phyloP scores from a whole-genome alignment of 2,329 filamentous ascomycete species.

The Claviceps fusiformis region DNA sequence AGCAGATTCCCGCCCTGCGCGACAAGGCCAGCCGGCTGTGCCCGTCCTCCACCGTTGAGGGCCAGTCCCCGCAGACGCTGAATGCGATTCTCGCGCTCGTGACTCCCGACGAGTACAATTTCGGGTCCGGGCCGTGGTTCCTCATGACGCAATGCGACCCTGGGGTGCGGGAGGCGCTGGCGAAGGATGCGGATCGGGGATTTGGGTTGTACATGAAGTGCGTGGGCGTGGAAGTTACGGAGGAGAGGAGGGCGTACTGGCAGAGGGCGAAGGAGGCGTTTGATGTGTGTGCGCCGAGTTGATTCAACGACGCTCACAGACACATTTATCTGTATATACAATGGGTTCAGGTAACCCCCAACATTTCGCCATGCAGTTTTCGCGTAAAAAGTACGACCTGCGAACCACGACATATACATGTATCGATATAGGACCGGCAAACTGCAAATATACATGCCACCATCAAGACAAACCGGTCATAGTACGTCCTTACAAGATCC shows the following conservation, averaged over 20 bases:
- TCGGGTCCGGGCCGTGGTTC: conserved; percentile 40
- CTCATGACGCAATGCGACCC: conserved; percentile 28
- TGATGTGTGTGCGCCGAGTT: conserved; percentile 4
- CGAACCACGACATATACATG: no score
- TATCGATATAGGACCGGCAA: no score
- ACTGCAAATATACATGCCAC: no score
- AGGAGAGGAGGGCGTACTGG: conserved; percentile 28
- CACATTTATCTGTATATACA: no score
- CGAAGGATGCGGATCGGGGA: conserved; percentile 24
- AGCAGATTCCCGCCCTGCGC: conserved; percentile 24
- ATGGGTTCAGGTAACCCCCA: no score
- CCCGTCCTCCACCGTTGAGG: conserved; percentile 9
- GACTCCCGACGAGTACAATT: conserved; percentile 36
- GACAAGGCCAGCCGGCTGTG: no score
- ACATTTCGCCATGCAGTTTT: no score
- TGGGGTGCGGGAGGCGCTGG: conserved; percentile 20
- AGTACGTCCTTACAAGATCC: no score
- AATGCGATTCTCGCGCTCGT: conserved; percentile 31
- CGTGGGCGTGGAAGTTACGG: conserved; percentile 22
- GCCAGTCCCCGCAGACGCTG: conserved; percentile 18
- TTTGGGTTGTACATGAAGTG: conserved; percentile 35
- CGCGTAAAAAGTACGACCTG: no score
- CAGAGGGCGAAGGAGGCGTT: conserved; percentile 34
- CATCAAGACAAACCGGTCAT: no score
- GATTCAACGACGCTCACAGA: no score